These are phyloP conservation scores for Salix arbutifolia DNA, from an alignment of 345 rosid species.

Conservation along the genomic window DNA sequence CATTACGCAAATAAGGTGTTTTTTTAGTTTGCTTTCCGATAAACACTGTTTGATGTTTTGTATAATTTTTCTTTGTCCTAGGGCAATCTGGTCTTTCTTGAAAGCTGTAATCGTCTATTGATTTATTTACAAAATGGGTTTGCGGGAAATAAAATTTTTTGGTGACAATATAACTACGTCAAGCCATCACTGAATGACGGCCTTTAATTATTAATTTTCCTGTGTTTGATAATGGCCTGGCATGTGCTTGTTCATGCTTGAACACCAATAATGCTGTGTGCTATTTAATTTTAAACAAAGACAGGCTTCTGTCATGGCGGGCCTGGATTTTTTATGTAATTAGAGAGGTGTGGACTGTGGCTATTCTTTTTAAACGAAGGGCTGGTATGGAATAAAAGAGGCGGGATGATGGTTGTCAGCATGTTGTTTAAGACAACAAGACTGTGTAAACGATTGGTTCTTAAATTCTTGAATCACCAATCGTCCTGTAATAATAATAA, in stretches of 20 bases:
- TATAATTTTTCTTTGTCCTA: too few species aligned
- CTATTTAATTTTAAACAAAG: background rate
- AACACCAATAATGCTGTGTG: background rate
- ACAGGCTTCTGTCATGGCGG: constrained; percentile 9
- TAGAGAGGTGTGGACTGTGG: background rate
- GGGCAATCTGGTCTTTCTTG: too few species aligned
- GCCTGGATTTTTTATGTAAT: background rate
- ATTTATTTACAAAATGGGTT: too few species aligned
- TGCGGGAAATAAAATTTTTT: too few species aligned
- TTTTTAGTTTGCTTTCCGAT: too few species aligned
- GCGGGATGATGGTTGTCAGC: background rate
- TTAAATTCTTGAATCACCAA: background rate
- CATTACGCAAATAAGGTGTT: constrained; percentile 6
- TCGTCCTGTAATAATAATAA: background rate
- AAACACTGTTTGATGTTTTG: too few species aligned
- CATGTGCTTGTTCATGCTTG: background rate
- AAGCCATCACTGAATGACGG: too few species aligned
- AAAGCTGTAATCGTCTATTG: too few species aligned
- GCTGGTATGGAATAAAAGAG: background rate
- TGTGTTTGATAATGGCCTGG: too few species aligned
- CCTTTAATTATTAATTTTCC: too few species aligned
- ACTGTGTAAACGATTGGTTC: background rate
- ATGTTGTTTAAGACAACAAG: constrained; percentile 2
- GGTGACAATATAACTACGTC: too few species aligned
- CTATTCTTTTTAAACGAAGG: background rate